These are phyloP conservation scores for Spergularia bocconei DNA, from an alignment of 148 eudicot species.

Conservation along the genomic window DNA sequence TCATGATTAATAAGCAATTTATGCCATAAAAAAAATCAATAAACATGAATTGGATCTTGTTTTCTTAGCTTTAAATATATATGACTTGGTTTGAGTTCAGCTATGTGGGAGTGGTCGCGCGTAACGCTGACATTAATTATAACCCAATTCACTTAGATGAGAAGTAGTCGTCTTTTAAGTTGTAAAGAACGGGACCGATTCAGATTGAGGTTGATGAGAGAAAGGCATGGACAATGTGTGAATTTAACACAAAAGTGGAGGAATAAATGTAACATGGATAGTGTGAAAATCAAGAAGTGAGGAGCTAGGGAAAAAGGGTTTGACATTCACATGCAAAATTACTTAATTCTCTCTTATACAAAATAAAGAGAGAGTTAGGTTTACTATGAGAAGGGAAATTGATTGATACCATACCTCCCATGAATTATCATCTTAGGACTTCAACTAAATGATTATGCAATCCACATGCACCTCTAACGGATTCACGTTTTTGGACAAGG, in stretches of 20 bases:
- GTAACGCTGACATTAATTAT: no score
- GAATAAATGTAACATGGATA: background rate
- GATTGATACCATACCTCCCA: conserved; percentile 29
- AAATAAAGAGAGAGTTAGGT: conserved; percentile 37
- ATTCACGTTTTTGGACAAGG: conserved; percentile 14
- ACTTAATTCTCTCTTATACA: conserved; percentile 6
- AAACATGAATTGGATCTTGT: no score
- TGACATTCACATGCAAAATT: conserved; percentile 32
- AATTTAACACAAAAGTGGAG: conserved; percentile 1
- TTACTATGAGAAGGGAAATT: conserved; percentile 31
- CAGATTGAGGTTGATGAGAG: no score
- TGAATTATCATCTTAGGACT: conserved; percentile 14
- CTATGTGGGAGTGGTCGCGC: no score
- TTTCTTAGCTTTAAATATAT: no score
- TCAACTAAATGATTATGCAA: conserved; percentile 34
- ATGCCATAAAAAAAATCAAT: no score
- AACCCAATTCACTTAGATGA: no score
- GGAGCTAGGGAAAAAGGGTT: conserved; percentile 10
- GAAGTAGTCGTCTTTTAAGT: no score
- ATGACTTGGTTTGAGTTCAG: no score
- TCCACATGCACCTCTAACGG: conserved; percentile 39
- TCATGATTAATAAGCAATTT: no score
- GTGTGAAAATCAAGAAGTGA: conserved; percentile 23
- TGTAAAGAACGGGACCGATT: no score
- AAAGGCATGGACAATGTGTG: background rate